Evolutionary conservation across 352 stramenopile species (phyloP).

Genomic region (Globisporangium carolinianum): DNA sequence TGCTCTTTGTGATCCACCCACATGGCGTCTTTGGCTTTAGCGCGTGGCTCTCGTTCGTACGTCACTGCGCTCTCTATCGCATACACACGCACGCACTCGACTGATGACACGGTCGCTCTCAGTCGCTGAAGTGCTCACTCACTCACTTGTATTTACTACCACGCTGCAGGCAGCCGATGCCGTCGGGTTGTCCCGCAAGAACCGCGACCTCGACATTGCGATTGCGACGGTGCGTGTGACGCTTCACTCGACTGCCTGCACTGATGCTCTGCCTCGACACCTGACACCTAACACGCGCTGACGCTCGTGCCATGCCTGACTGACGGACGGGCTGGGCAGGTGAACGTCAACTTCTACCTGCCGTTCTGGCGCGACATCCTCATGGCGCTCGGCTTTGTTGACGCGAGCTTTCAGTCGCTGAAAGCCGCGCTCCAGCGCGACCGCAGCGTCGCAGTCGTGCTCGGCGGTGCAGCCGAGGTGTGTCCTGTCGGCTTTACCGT

Average conservation of each 20-base stretch:
- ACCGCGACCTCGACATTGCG: slow-evolving; percentile 32
- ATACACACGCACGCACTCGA: not conserved
- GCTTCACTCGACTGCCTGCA: no score
- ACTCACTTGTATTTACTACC: not conserved
- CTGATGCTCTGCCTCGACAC: no score
- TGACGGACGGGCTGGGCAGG: slow-evolving; percentile 9
- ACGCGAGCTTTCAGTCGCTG: slow-evolving; percentile 40
- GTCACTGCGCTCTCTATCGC: not conserved
- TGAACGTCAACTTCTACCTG: slow-evolving; percentile 40
- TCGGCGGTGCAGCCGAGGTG: slow-evolving; percentile 44
- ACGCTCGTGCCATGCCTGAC: not conserved
- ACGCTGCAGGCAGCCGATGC: slow-evolving; percentile 22
- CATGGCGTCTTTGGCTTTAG: slow-evolving; percentile 48
- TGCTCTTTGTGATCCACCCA: slow-evolving; percentile 44
- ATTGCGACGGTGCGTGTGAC: slow-evolving; percentile 29
- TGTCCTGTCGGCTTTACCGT: not conserved
- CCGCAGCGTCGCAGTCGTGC: slow-evolving; percentile 27
- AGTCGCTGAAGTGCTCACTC: not conserved
- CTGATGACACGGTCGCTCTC: not conserved
- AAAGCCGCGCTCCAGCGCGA: slow-evolving; percentile 19
- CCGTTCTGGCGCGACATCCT: slow-evolving; percentile 49
- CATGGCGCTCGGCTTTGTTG: slow-evolving; percentile 40
- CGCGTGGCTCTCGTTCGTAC: slow-evolving; percentile 39
- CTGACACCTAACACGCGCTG: no score
- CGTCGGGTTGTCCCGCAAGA: slow-evolving; percentile 25